Conservation (phyloP, 176 grass and related monocot genomes). For the Phoenix dactylifera region DNA sequence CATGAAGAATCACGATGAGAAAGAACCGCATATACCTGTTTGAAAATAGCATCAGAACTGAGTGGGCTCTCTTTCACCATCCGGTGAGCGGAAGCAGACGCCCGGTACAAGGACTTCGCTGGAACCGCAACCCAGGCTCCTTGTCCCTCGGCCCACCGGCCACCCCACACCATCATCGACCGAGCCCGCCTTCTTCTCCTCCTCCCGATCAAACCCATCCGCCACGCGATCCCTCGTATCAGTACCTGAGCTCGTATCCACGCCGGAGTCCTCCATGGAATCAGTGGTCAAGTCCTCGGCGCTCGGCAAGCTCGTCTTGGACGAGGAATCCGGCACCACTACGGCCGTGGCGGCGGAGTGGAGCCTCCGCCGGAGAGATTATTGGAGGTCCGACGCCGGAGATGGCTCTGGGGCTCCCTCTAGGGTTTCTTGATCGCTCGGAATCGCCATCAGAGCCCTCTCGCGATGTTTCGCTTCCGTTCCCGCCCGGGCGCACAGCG, state of each 20-base stretch:
- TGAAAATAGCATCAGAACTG: constrained; percentile 89
- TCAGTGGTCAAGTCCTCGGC: neutral
- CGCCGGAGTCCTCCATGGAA: constrained; percentile 5
- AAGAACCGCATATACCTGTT: constrained; percentile 34
- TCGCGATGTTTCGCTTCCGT: too few relatives aligned
- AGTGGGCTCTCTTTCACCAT: constrained; percentile 81
- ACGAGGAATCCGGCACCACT: neutral
- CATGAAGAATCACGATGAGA: neutral
- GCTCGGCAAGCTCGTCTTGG: neutral
- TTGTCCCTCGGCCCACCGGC: neutral
- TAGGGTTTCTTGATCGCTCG: neutral
- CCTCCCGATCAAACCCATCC: neutral
- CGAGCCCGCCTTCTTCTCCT: constrained; percentile 9
- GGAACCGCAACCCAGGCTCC: neutral
- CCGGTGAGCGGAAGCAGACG: constrained; percentile 66
- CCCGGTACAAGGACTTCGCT: constrained; percentile 36
- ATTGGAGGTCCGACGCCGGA: neutral
- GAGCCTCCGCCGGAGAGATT: neutral
- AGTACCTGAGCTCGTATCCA: constrained; percentile 14
- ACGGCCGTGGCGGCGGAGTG: neutral
- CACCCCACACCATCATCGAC: neutral
- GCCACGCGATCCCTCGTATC: neutral
- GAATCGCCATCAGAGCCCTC: neutral
- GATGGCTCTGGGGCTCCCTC: neutral
- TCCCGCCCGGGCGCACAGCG: too few relatives aligned